Percentiles rank a stretch among this genome's conserved stretches.
Conservation (phyloP, 192 early-diverging fungal species). For the Podila verticillata region DNA sequence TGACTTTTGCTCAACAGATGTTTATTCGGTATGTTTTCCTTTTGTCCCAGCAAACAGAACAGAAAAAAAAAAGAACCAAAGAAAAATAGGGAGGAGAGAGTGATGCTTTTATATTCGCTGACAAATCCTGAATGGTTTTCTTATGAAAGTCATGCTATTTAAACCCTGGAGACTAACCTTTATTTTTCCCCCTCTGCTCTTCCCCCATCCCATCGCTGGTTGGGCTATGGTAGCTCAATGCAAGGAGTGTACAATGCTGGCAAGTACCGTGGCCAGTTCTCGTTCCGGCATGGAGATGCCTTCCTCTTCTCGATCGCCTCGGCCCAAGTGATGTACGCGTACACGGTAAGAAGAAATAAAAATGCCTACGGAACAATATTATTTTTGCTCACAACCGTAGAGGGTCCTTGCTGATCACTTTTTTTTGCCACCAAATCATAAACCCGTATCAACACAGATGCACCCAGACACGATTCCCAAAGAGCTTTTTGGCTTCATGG, state of each 20-base stretch:
- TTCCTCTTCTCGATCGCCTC: slow-evolving; percentile 61
- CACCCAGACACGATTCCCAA: slow-evolving; percentile 64
- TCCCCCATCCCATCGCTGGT: background rate
- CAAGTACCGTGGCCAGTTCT: slow-evolving; percentile 59
- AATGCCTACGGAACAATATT: background rate
- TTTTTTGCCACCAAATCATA: background rate
- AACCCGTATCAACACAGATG: slow-evolving; percentile 50
- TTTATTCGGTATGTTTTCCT: slow-evolving; percentile 58
- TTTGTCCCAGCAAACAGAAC: background rate
- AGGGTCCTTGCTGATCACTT: no score
- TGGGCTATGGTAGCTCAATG: slow-evolving; percentile 50
- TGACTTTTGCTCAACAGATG: slow-evolving; percentile 67
- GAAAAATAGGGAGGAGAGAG: background rate
- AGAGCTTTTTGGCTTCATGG: slow-evolving; percentile 68
- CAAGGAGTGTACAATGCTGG: slow-evolving; percentile 66
- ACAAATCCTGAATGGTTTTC: slow-evolving; percentile 22
- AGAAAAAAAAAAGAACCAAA: background rate
- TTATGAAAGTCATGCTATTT: background rate
- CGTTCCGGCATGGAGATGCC: slow-evolving; percentile 64
- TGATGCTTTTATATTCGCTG: slow-evolving; percentile 8
- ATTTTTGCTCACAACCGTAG: background rate
- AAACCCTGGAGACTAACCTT: background rate
- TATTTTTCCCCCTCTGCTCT: background rate
- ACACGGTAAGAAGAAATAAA: slow-evolving; percentile 54
- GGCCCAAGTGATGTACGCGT: slow-evolving; percentile 67